Base-by-base conservation (phyloP, 306 rosid genomes). In the Nissolia schottii region DNA sequence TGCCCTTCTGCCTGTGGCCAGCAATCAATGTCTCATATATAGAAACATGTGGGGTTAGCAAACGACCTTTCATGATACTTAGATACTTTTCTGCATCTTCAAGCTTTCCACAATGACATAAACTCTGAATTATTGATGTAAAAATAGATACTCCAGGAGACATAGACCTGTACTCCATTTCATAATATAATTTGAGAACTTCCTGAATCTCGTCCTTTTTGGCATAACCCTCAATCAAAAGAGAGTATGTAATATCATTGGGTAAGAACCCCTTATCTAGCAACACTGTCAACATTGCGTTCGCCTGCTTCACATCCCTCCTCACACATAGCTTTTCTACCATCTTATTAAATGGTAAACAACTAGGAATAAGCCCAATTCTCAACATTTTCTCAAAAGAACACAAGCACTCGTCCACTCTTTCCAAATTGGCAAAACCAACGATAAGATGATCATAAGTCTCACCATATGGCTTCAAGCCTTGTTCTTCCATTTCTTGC, bases 251-350 rank as follows among this genome's bases (percentile, higher is more conserved):
- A 45, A 64, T 55, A 19, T 81, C 89, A 75, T 88, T 63, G 0
- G 98, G 93, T 15, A 49, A 10, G 65, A 90, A 88, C 57, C 86
- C 89, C 77, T 76, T 85, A 77, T 91, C 98, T 59, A 89, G 66
- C 79, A 87, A 75, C 58, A 51, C 11, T 15, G 90, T 93, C 81
- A 91, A 68, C 76, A 77, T 56, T 12, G 18, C 70, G 74, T 89
- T 86, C 5, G 93, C 94, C 53, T 77, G 61, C 70, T 78, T 67
- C 72, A 55, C 75, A 24, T 80, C 78, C 32, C 92, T 92, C 19
- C 7, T 79, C 74, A 81, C 85, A 76, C 92, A 79, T 4, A 87
- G 75, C 83, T 80, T 86, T 67, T 57, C 79, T 7, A 71, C 79
- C 84, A 88, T 74, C 84, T 72, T 80, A 74, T 89, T 88, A 78